Evolutionary conservation across 768 basidiomycete species (phyloP), one percentile per base, ranked within the genome.

Genomic region (Pleurotus pulmonarius): DNA sequence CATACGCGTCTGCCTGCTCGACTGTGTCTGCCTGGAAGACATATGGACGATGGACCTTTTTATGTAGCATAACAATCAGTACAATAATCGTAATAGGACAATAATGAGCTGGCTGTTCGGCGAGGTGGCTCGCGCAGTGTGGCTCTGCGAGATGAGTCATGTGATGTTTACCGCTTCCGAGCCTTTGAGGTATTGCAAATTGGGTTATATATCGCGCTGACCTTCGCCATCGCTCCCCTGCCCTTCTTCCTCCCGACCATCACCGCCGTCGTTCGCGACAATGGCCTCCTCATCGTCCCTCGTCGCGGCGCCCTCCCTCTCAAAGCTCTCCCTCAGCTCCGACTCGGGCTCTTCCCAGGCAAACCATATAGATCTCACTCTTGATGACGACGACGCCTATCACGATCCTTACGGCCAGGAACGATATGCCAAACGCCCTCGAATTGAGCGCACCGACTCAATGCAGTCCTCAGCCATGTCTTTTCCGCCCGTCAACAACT

Each of bases 301-400:
- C 48, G 65, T 63, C 60, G 69, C 69, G 54, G 64, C 66, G 43
- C 67, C 66, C 48, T 67, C 66, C 49, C 68, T 70, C 49, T 69
- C 63, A 49, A 71, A 61, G 66, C 70, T 73, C 47, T 70, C 75
- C 26, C 56, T 75, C 16, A 53, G 51, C 51, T 53, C 51, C 34
- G 51, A 53, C 22, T 39, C 51, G 5, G 51, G 51, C 55, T 73
- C 72, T 7, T 67, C 71, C 57, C 75, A 76, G 60, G 72, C 78
- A 48, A 75, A 81, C 62, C 81, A 78, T 61, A 90, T 90, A 67
- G 88, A 89, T 75, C 77, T 90, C 59, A 89, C 86, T 22, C 72
- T 75, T 59, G 87, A 87, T 70, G 86, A 88, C 69, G 86, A 87
- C 63, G 69, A 73, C 63, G 73, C 74, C 58, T 67, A 65, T 60